Evolutionary conservation across 2,329 filamentous ascomycete genomes (phyloP).

Genomic region (Colletotrichum eleusines): DNA sequence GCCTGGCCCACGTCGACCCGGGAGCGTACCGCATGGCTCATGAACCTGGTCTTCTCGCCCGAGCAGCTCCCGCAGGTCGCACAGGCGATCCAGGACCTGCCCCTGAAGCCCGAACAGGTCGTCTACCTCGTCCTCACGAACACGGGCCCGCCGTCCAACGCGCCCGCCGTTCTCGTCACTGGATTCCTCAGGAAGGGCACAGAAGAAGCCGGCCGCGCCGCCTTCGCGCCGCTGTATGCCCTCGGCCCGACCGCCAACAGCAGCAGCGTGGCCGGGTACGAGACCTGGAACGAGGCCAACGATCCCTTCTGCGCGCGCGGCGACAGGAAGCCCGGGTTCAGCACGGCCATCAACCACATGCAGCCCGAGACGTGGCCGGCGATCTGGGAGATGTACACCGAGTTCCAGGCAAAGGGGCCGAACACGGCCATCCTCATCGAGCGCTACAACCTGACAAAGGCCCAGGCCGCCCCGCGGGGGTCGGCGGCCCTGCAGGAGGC

Average conservation of each 20-base stretch:
- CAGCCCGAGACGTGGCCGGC: constrained; percentile 52
- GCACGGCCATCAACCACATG: constrained; percentile 50
- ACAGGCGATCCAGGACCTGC: constrained; percentile 52
- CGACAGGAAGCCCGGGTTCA: constrained; percentile 55
- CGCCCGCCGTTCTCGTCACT: constrained; percentile 47
- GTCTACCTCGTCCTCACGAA: constrained; percentile 51
- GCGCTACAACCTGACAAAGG: constrained; percentile 53
- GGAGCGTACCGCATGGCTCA: constrained; percentile 46
- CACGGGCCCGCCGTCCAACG: constrained; percentile 33
- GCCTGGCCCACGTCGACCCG: constrained; percentile 50
- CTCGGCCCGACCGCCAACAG: constrained; percentile 48
- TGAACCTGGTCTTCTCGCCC: constrained; percentile 44
- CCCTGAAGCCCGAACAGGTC: constrained; percentile 50
- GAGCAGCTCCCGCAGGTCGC: constrained; percentile 49
- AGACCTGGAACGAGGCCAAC: constrained; percentile 54
- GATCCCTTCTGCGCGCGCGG: constrained; percentile 53
- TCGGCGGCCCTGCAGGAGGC: constrained; percentile 49
- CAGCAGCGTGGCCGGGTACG: constrained; percentile 50
- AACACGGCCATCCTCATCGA: constrained; percentile 52
- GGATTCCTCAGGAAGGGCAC: constrained; percentile 50
- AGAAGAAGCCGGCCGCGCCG: constrained; percentile 46
- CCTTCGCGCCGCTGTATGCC: constrained; percentile 52
- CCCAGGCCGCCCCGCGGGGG: constrained; percentile 42
- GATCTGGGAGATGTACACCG: constrained; percentile 53
- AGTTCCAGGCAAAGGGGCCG: constrained; percentile 51